Percentiles rank a stretch among this genome's conserved stretches.
Evolutionary conservation across 2,329 filamentous ascomycete species (phyloP).

Genomic region (Cladosporium sp.): DNA sequence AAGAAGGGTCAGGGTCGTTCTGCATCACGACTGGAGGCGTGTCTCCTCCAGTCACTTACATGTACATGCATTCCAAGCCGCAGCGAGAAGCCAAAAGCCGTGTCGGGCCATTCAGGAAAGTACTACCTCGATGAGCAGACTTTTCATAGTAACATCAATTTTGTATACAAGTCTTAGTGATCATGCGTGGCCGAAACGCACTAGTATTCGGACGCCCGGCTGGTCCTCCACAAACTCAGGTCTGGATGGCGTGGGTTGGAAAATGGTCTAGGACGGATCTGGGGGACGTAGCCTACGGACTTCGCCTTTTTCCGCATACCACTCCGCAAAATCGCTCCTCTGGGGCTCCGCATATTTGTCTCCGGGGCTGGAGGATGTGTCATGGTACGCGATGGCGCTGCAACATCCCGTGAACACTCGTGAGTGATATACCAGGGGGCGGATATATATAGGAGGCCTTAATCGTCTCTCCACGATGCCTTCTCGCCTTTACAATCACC

Average conservation of each 20-base stretch:
- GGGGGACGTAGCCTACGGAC: not conserved
- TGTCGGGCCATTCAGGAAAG: no score
- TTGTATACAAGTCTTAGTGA: no score
- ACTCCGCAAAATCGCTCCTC: not conserved
- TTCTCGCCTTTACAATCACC: not conserved
- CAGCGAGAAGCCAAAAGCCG: no score
- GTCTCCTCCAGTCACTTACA: no score
- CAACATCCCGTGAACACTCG: not conserved
- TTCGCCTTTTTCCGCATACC: not conserved
- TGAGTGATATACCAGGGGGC: not conserved
- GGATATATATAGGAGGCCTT: not conserved
- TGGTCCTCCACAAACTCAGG: not conserved
- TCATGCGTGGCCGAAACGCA: no score
- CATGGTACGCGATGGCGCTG: not conserved
- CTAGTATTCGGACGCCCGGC: not conserved
- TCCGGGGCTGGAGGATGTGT: not conserved
- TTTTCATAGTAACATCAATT: no score
- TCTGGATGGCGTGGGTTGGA: not conserved
- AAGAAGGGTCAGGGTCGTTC: no score
- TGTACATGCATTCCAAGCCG: no score
- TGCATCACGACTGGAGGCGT: no score
- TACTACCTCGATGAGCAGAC: no score
- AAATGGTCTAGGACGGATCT: not conserved
- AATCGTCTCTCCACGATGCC: not conserved
- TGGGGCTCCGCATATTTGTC: conserved; percentile 1